Conservation (phyloP, 495 filamentous ascomycete species). For the Penicillium canescens region DNA sequence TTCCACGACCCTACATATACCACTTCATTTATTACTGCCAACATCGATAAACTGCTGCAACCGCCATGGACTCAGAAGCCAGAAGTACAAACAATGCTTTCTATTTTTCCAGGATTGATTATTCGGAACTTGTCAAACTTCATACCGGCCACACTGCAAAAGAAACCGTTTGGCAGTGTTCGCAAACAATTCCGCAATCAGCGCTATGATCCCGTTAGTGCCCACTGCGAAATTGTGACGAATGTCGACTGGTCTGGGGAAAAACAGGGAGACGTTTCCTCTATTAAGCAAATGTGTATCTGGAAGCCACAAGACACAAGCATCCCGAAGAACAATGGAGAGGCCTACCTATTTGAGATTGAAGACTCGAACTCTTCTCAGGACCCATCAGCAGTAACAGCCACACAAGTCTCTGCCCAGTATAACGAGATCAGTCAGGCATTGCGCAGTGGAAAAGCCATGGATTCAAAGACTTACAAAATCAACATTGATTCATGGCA, state of each 20-base stretch:
- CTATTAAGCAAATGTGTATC: conserved; percentile 12
- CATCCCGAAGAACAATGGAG: not conserved
- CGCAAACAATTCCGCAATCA: conserved; percentile 26
- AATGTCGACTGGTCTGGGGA: conserved; percentile 5
- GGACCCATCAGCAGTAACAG: not conserved
- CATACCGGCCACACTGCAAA: not conserved
- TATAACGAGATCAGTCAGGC: conserved; percentile 19
- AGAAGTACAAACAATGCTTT: not conserved
- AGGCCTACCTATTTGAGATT: conserved; percentile 1
- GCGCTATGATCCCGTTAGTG: conserved; percentile 15
- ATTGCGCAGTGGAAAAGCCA: conserved; percentile 5
- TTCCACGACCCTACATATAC: conserved; percentile 82
- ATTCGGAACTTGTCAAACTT: conserved; percentile 7
- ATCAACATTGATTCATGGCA: conserved; percentile 11
- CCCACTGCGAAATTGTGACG: conserved; percentile 20
- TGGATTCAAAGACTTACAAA: not conserved
- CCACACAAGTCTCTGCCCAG: conserved; percentile 8
- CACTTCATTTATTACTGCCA: conserved; percentile 83
- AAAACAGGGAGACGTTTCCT: not conserved
- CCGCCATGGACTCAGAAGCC: not conserved
- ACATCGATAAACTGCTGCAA: conserved; percentile 62
- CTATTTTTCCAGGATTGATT: conserved; percentile 11
- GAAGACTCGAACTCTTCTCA: not conserved
- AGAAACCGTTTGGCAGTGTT: conserved; percentile 16
- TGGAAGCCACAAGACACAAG: conserved; percentile 9